Percentiles rank a stretch among this genome's conserved stretches.
Conservation (phyloP, 352 stramenopile species). For the Phytophthora citrophthora region DNA sequence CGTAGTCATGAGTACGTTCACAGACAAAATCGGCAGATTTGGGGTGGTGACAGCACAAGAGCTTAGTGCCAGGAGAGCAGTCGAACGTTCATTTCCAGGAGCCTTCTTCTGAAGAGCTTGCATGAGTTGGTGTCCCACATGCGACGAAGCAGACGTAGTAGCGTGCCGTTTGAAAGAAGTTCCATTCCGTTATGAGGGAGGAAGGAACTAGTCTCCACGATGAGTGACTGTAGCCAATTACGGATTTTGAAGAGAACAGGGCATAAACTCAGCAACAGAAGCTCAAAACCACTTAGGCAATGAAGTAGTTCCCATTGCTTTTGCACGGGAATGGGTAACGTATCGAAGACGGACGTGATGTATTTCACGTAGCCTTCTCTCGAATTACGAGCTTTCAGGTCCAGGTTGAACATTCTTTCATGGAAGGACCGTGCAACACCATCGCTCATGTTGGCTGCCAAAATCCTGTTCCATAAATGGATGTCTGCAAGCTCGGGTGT, state of each 20-base stretch:
- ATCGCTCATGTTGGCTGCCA: background rate
- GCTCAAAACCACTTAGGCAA: background rate
- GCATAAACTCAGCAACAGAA: background rate
- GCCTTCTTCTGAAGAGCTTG: background rate
- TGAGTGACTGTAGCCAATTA: background rate
- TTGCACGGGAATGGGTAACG: background rate
- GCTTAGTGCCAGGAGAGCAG: background rate
- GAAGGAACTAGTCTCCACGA: background rate
- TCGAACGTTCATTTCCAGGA: background rate
- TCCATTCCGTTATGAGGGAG: constrained; percentile 1
- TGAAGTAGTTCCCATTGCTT: background rate
- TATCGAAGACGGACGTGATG: background rate
- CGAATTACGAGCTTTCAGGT: background rate
- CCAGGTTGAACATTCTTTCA: background rate
- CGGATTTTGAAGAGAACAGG: background rate
- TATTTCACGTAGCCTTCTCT: background rate
- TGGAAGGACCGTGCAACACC: no score
- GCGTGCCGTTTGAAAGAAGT: background rate
- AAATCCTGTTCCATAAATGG: background rate
- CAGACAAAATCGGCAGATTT: background rate
- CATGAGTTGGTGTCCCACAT: background rate
- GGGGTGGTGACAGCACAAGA: background rate
- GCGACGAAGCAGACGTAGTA: background rate
- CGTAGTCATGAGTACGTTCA: constrained; percentile 1
- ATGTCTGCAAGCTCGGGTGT: background rate